Percentiles rank a stretch among this genome's conserved stretches.
Evolutionary conservation across 2,329 filamentous ascomycete genomes (phyloP).

Genomic region (Esteya vermicola): DNA sequence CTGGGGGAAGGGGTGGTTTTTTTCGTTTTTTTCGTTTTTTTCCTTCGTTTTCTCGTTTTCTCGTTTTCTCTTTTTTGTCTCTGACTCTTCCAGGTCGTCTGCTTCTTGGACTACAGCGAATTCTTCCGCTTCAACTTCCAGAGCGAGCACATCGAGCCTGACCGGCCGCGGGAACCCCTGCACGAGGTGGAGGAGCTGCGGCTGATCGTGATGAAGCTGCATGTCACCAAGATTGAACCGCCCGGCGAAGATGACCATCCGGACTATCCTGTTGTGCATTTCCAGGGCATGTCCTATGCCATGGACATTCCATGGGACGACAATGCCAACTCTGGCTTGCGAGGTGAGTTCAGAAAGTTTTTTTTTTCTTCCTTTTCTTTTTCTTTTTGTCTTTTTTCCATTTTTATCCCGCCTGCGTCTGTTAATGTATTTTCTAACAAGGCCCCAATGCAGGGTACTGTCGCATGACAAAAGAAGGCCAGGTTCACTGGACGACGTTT

Average conservation of each 20-base stretch:
- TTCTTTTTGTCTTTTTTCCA: background rate
- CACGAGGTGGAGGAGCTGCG: constrained; percentile 52
- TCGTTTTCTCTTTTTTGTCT: background rate
- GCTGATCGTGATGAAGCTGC: constrained; percentile 54
- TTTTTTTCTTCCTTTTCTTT: background rate
- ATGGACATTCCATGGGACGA: constrained; percentile 53
- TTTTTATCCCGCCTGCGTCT: too few species aligned
- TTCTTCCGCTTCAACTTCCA: constrained; percentile 60
- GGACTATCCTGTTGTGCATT: constrained; percentile 51
- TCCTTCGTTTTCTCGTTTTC: background rate
- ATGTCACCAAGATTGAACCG: constrained; percentile 44
- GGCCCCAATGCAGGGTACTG: constrained; percentile 34
- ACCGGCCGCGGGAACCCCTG: constrained; percentile 36
- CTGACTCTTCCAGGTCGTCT: constrained; percentile 21
- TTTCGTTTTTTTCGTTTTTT: background rate
- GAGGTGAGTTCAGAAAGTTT: constrained; percentile 28
- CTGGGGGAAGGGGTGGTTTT: too few species aligned
- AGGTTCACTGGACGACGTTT: constrained; percentile 60
- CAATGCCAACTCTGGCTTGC: constrained; percentile 51
- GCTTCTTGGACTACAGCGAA: constrained; percentile 53
- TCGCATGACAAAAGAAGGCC: constrained; percentile 51
- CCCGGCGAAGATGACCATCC: constrained; percentile 44
- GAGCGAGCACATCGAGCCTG: constrained; percentile 22
- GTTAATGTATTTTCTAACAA: background rate
- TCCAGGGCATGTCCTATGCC: constrained; percentile 46